Percentiles rank a stretch among this genome's conserved stretches.
Evolutionary conservation across 140 eudicot species (phyloP).

Genomic region (Stevia rebaudiana): DNA sequence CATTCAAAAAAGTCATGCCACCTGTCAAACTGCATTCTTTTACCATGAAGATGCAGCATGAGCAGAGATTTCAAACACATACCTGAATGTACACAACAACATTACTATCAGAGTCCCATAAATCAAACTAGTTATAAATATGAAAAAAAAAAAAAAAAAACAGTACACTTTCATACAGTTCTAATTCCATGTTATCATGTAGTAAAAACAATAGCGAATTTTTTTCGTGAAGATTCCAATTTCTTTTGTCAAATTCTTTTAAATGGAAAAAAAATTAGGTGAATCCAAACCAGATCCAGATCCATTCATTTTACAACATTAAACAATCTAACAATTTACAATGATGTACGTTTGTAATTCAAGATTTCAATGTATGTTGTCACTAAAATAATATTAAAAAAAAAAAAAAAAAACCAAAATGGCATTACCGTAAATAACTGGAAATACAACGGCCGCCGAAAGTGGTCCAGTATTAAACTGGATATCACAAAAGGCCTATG

Average conservation of each 20-base stretch:
- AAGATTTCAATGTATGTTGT: neutral
- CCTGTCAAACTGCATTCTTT: slow-evolving; percentile 61
- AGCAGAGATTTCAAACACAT: slow-evolving; percentile 60
- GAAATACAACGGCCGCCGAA: slow-evolving; percentile 49
- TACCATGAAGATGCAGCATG: slow-evolving; percentile 44
- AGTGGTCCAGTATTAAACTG: slow-evolving; percentile 49
- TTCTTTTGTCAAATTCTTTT: too few species aligned
- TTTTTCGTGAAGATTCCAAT: too few species aligned
- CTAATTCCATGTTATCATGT: too few species aligned
- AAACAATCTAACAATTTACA: neutral
- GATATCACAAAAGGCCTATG: slow-evolving; percentile 61
- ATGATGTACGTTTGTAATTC: neutral
- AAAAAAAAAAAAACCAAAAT: too few species aligned
- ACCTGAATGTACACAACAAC: slow-evolving; percentile 34
- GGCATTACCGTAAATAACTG: slow-evolving; percentile 56
- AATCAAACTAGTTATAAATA: neutral
- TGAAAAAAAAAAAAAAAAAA: neutral
- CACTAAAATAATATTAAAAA: neutral
- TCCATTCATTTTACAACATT: too few species aligned
- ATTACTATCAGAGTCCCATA: neutral
- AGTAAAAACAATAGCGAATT: too few species aligned
- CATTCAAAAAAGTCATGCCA: slow-evolving; percentile 49
- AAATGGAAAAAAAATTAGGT: too few species aligned
- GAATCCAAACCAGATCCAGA: too few species aligned
- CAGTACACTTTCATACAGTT: neutral